Conservation (phyloP, 441 rosid genomes). For the Erodium moschatum region DNA sequence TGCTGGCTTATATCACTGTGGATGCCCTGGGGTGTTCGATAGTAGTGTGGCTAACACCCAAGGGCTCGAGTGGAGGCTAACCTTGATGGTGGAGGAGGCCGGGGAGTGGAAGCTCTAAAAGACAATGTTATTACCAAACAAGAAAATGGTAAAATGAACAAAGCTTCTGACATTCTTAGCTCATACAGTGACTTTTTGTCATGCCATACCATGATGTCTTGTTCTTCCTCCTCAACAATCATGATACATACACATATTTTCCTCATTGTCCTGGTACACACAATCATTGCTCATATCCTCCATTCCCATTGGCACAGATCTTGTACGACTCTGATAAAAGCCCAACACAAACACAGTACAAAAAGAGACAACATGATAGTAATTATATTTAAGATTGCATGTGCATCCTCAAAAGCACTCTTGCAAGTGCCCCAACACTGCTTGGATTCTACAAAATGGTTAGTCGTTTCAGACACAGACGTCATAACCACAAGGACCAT, state of each 20-base stretch:
- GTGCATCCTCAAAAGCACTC: not conserved
- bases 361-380: not conserved
- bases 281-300: not conserved
- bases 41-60: too few relatives aligned
- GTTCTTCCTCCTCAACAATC: not conserved
- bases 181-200: not conserved
- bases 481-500: not conserved
- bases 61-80: too few relatives aligned
- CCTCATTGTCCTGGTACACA: not conserved
- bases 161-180: not conserved
- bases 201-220: not conserved
- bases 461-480: too few relatives aligned
- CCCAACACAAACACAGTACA: not conserved
- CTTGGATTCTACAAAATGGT: too few relatives aligned
- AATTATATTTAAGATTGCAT: not conserved
- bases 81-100: too few relatives aligned
- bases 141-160: not conserved
- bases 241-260: not conserved
- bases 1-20: too few relatives aligned
- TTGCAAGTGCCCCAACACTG: not conserved
- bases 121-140: not conserved
- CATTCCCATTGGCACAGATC: not conserved
- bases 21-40: too few relatives aligned
- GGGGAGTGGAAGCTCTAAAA: too few relatives aligned
- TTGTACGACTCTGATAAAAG: too few relatives aligned